Conservation (phyloP, 805 yeast species). For the Pichia kluyveri region DNA sequence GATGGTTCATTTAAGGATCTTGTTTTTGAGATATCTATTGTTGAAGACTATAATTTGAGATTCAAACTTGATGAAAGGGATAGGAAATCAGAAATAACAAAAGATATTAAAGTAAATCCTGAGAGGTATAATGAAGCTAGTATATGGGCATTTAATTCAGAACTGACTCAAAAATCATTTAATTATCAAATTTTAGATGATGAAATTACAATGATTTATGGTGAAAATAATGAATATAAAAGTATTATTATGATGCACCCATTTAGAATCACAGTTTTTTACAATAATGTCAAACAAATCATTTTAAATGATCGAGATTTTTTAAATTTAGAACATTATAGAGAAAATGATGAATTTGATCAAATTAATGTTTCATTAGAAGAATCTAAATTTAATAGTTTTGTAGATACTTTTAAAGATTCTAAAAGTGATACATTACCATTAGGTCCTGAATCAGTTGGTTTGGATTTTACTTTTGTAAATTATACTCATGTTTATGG, state of each 20-base stretch:
- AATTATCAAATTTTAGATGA: slow-evolving; percentile 16
- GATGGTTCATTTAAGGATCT: slow-evolving; percentile 34
- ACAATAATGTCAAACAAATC: slow-evolving; percentile 39
- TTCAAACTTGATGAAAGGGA: slow-evolving; percentile 58
- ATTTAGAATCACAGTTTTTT: slow-evolving; percentile 39
- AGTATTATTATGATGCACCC: slow-evolving; percentile 38
- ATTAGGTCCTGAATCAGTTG: slow-evolving; percentile 86
- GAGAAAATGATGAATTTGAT: slow-evolving; percentile 34
- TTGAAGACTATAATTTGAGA: slow-evolving; percentile 51
- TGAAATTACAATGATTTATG: slow-evolving; percentile 26
- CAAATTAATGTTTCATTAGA: slow-evolving; percentile 37
- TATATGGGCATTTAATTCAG: slow-evolving; percentile 43
- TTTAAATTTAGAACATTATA: slow-evolving; percentile 75
- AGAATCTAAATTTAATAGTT: slow-evolving; percentile 60
- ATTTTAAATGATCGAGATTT: slow-evolving; percentile 60
- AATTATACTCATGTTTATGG: slow-evolving; percentile 69
- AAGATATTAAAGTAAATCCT: slow-evolving; percentile 18
- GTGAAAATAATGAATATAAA: slow-evolving; percentile 27
- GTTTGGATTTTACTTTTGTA: slow-evolving; percentile 60
- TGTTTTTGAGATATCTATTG: slow-evolving; percentile 49
- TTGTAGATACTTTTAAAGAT: slow-evolving; percentile 64
- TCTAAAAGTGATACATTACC: slow-evolving; percentile 56
- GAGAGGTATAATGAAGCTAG: slow-evolving; percentile 53
- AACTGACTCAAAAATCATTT: slow-evolving; percentile 14
- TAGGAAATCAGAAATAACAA: slow-evolving; percentile 15